These are phyloP conservation scores for Aspergillus nanangensis DNA, from an alignment of 495 filamentous ascomycete species.

Conservation along the genomic window DNA sequence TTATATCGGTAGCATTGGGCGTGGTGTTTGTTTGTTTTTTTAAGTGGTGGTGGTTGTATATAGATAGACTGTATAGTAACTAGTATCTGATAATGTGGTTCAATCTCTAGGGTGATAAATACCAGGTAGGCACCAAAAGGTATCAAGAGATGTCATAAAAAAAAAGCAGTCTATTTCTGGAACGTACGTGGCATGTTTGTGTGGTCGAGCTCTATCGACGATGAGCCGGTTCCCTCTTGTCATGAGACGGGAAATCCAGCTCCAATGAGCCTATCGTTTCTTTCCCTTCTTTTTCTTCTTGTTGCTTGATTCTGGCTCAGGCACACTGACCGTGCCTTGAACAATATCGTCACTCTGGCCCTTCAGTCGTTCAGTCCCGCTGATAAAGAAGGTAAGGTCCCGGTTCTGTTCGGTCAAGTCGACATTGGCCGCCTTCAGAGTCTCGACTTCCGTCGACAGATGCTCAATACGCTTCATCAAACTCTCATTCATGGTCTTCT, in stretches of 20 bases:
- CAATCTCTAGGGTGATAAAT: too few species aligned
- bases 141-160: background rate
- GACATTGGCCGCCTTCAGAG: constrained; percentile 48
- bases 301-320: constrained; percentile 41
- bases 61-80: background rate
- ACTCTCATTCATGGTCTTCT: constrained; percentile 76
- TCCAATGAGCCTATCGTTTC: background rate
- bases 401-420: constrained; percentile 79
- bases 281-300: constrained; percentile 53
- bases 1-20: background rate
- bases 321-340: constrained; percentile 52
- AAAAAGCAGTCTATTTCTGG: too few species aligned
- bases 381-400: constrained; percentile 89
- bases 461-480: constrained; percentile 73
- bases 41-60: background rate
- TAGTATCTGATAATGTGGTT: too few species aligned
- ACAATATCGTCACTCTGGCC: constrained; percentile 58
- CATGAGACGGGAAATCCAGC: too few species aligned
- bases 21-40: background rate
- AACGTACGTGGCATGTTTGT: too few species aligned
- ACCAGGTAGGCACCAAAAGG: background rate
- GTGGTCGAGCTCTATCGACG: too few species aligned
- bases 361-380: constrained; percentile 74
- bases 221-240: too few species aligned
- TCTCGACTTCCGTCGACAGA: constrained; percentile 52